Percentiles rank a stretch among this genome's conserved stretches.
These are phyloP conservation scores for Nepenthes gracilis DNA, from an alignment of 148 eudicot species.

Conservation along the genomic window DNA sequence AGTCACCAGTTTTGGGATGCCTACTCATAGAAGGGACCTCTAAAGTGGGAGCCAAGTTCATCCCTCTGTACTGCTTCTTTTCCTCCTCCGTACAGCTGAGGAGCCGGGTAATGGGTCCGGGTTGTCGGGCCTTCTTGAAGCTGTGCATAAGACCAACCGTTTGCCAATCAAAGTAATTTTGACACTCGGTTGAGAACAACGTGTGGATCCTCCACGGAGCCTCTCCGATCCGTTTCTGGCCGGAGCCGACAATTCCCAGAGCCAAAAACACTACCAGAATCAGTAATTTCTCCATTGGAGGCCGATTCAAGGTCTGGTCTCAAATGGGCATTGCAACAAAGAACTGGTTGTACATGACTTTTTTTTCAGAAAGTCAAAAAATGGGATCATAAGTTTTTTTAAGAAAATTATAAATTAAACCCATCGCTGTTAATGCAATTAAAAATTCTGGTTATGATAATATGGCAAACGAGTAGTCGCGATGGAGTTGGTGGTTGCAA, in stretches of 20 bases:
- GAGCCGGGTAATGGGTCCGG: slow-evolving; percentile 88
- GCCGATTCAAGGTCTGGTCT: slow-evolving; percentile 7
- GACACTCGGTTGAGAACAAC: slow-evolving; percentile 90
- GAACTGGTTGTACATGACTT: slow-evolving; percentile 13
- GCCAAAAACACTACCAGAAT: slow-evolving; percentile 9
- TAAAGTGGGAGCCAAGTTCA: slow-evolving; percentile 89
- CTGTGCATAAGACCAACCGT: slow-evolving; percentile 94
- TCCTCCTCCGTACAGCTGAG: slow-evolving; percentile 90
- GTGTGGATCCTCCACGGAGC: slow-evolving; percentile 81
- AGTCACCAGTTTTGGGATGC: slow-evolving; percentile 91
- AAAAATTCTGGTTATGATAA: no score
- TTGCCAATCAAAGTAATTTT: slow-evolving; percentile 96
- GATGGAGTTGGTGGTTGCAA: no score
- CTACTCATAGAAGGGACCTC: slow-evolving; percentile 92
- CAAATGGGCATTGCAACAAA: slow-evolving; percentile 6
- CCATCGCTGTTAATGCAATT: no score
- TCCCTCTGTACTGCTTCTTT: slow-evolving; percentile 59
- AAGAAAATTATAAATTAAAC: no score
- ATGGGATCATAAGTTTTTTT: not conserved
- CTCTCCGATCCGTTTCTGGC: slow-evolving; percentile 19
- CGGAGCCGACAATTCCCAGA: slow-evolving; percentile 15
- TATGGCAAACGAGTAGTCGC: no score
- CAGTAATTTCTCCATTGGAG: slow-evolving; percentile 24
- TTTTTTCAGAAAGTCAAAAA: slow-evolving; percentile 9
- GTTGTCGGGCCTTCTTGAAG: slow-evolving; percentile 62